These are phyloP conservation scores for Oenanthe sinensis DNA, from an alignment of 129 eudicot genomes.

Conservation along the genomic window DNA sequence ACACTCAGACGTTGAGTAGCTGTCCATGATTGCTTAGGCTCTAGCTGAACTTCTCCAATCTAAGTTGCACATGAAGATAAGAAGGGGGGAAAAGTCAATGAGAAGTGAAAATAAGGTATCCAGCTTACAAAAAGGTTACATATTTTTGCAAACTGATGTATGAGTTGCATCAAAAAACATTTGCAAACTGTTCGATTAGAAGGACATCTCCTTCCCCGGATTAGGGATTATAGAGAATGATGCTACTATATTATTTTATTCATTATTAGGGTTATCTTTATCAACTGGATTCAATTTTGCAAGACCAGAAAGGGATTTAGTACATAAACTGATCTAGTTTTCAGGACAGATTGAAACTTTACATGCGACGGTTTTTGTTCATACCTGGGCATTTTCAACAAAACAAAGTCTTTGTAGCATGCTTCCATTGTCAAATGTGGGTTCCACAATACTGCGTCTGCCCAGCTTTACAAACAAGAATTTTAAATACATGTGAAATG, in stretches of 20 bases:
- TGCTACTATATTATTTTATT: neutral
- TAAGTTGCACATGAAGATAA: conserved; percentile 20
- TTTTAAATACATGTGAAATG: conserved; percentile 13
- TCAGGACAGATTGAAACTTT: neutral
- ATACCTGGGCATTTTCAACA: conserved; percentile 94
- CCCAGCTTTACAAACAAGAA: conserved; percentile 55
- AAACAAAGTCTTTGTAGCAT: conserved; percentile 89
- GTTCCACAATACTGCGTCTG: conserved; percentile 92
- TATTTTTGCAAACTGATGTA: neutral
- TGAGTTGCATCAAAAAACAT: neutral
- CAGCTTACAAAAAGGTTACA: neutral
- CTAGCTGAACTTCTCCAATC: conserved; percentile 72
- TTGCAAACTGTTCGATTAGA: neutral
- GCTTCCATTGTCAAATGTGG: conserved; percentile 93
- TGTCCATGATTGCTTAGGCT: conserved; percentile 83
- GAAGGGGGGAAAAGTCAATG: neutral
- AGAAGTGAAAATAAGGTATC: neutral
- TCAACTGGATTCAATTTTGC: neutral
- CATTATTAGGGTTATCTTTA: neutral
- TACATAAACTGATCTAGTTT: neutral
- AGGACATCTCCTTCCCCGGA: neutral
- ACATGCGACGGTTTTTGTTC: neutral
- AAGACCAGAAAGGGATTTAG: neutral
- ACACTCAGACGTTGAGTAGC: conserved; percentile 69
- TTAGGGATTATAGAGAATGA: neutral